A percentile compares a stretch with the other conserved stretches of the same genome.
Conservation (phyloP, 345 rosid species). For the Brassica cretica region DNA sequence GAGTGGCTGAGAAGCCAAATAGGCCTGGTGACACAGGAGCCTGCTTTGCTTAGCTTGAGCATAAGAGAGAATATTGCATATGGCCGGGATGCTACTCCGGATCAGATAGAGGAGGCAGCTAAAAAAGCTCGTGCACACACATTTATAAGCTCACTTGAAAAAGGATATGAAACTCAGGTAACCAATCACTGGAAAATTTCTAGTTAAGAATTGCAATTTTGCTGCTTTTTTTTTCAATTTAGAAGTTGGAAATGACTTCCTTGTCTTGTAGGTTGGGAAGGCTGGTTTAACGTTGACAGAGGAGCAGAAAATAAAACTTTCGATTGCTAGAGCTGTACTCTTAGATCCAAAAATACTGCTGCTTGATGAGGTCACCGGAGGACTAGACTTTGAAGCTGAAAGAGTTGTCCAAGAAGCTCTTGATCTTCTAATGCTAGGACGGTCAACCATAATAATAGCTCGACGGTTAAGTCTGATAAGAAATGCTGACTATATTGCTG, state of each 20-base stretch:
- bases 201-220: slow-evolving; percentile 18
- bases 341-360: slow-evolving; percentile 84
- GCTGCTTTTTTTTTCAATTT: slow-evolving; percentile 5
- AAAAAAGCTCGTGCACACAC: slow-evolving; percentile 96
- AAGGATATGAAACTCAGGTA: slow-evolving; percentile 96
- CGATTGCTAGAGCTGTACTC: slow-evolving; percentile 98
- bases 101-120: slow-evolving; percentile 98
- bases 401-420: slow-evolving; percentile 88
- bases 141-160: slow-evolving; percentile 85
- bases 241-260: slow-evolving; percentile 18
- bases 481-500: slow-evolving; percentile 98
- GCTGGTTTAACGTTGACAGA: slow-evolving; percentile 84
- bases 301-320: slow-evolving; percentile 91
- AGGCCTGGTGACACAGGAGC: slow-evolving; percentile 98
- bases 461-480: slow-evolving; percentile 91
- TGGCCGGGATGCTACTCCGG: slow-evolving; percentile 78
- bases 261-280: slow-evolving; percentile 74
- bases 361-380: slow-evolving; percentile 98
- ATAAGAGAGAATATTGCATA: slow-evolving; percentile 89
- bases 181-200: slow-evolving; percentile 10
- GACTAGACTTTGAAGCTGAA: slow-evolving; percentile 99
- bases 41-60: slow-evolving; percentile 90
- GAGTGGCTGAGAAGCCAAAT: slow-evolving; percentile 96
- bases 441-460: slow-evolving; percentile 97
- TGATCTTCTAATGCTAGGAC: slow-evolving; percentile 94